Conservation (phyloP, 176 grass and related monocot species). For the Cocos nucifera region DNA sequence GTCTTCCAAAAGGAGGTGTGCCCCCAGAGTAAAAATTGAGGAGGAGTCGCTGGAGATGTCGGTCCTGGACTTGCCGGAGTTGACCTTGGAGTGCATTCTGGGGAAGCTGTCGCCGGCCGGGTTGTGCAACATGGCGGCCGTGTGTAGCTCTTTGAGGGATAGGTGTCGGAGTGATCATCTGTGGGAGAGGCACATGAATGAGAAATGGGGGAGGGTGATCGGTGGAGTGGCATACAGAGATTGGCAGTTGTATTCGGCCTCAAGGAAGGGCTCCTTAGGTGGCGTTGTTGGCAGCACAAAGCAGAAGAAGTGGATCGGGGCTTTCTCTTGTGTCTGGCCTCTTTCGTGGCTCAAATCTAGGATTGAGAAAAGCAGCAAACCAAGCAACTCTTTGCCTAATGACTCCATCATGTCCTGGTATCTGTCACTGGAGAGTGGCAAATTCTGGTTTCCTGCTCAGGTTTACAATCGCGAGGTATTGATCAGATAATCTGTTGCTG, state of each 20-base stretch:
- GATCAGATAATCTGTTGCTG: background rate
- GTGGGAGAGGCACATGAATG: conserved; percentile 77
- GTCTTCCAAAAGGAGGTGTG: conserved; percentile 49
- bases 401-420: conserved; percentile 83
- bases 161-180: conserved; percentile 59
- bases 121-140: conserved; percentile 59
- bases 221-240: conserved; percentile 41
- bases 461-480: conserved; percentile 98
- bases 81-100: conserved; percentile 80
- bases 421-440: conserved; percentile 64
- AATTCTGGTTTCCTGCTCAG: conserved; percentile 87
- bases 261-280: conserved; percentile 16
- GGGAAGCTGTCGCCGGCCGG: conserved; percentile 52
- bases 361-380: conserved; percentile 11
- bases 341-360: conserved; percentile 66
- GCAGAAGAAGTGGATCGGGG: conserved; percentile 49
- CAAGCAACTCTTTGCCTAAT: conserved; percentile 28
- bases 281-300: conserved; percentile 12
- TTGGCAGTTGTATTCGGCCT: conserved; percentile 50
- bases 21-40: conserved; percentile 23
- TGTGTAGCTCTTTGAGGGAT: conserved; percentile 50
- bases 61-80: conserved; percentile 76
- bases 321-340: conserved; percentile 62
- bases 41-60: conserved; percentile 23
- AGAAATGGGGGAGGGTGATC: conserved; percentile 74